phyloP scores from a whole-genome alignment of 2,329 filamentous ascomycete species.

The Fusarium ambrosium region DNA sequence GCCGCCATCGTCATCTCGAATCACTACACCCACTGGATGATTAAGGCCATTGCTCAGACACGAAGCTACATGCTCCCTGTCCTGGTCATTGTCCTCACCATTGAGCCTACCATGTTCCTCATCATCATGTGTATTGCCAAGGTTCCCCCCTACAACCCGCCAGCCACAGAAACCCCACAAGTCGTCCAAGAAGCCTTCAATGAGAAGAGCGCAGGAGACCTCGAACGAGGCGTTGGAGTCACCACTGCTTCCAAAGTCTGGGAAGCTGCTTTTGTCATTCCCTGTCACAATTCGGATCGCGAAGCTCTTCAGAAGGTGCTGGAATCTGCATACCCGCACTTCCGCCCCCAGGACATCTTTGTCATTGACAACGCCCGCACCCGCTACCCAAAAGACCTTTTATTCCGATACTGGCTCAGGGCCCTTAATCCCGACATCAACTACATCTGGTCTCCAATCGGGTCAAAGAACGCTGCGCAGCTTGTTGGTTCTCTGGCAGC shows the following conservation, averaged over 20 bases:
- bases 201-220: not conserved
- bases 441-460: conserved; percentile 28
- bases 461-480: conserved; percentile 27
- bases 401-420: conserved; percentile 23
- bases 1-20: conserved; percentile 13
- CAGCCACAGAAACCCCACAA: not conserved
- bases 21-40: conserved; percentile 20
- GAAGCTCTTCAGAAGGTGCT: conserved; percentile 17
- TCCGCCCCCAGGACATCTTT: conserved; percentile 23
- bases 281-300: conserved; percentile 24
- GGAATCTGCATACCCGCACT: conserved; percentile 23
- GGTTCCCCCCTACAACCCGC: not conserved
- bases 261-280: conserved; percentile 19
- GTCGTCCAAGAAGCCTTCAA: not conserved
- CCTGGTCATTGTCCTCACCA: conserved; percentile 17
- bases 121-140: conserved; percentile 7
- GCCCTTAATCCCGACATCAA: conserved; percentile 21
- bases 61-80: conserved; percentile 27
- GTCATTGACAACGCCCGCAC: conserved; percentile 20
- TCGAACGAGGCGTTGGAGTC: not conserved
- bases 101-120: conserved; percentile 23
- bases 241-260: not conserved
- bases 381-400: conserved; percentile 17
- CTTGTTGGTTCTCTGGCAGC: conserved; percentile 24
- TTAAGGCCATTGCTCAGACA: conserved; percentile 18